Evolutionary conservation across 2,329 filamentous ascomycete genomes (phyloP).

Genomic region (Pseudohalonectria lignicola): DNA sequence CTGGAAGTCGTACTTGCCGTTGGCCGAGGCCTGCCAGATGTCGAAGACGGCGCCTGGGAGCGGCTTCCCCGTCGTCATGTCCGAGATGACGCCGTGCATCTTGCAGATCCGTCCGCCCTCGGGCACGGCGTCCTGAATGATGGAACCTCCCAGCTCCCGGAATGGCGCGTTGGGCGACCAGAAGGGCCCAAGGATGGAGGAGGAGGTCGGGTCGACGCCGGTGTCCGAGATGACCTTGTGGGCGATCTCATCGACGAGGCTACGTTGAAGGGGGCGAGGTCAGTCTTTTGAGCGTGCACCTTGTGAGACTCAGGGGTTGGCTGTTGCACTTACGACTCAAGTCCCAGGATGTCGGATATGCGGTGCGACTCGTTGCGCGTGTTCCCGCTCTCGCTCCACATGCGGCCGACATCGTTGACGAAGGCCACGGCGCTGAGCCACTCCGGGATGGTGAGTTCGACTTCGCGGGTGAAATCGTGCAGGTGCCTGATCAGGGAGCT

Average conservation of each 20-base stretch:
- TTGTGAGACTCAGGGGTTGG: background rate
- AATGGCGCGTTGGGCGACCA: conserved; percentile 64
- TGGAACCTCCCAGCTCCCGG: conserved; percentile 57
- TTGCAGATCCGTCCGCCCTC: conserved; percentile 39
- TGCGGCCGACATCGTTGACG: conserved; percentile 60
- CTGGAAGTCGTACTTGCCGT: conserved; percentile 56
- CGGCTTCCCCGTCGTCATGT: conserved; percentile 49
- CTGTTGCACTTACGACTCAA: conserved; percentile 45
- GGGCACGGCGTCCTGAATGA: conserved; percentile 42
- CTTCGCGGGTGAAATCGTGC: conserved; percentile 72
- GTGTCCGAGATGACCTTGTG: conserved; percentile 45
- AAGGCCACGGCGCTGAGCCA: conserved; percentile 53
- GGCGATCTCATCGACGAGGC: conserved; percentile 71
- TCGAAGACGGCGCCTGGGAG: conserved; percentile 58
- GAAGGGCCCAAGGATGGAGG: conserved; percentile 77
- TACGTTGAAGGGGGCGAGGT: conserved; percentile 13
- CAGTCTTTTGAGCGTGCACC: background rate
- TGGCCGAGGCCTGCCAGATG: conserved; percentile 71
- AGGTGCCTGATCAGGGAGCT: conserved; percentile 59
- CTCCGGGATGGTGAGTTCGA: conserved; percentile 69
- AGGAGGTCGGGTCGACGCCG: conserved; percentile 52
- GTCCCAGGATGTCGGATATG: conserved; percentile 60
- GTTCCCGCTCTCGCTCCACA: conserved; percentile 38
- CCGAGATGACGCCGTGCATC: conserved; percentile 52
- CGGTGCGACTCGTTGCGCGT: conserved; percentile 66